Evolutionary conservation across 139 green algal genomes (phyloP).

Genomic region (Chlorella sp.): DNA sequence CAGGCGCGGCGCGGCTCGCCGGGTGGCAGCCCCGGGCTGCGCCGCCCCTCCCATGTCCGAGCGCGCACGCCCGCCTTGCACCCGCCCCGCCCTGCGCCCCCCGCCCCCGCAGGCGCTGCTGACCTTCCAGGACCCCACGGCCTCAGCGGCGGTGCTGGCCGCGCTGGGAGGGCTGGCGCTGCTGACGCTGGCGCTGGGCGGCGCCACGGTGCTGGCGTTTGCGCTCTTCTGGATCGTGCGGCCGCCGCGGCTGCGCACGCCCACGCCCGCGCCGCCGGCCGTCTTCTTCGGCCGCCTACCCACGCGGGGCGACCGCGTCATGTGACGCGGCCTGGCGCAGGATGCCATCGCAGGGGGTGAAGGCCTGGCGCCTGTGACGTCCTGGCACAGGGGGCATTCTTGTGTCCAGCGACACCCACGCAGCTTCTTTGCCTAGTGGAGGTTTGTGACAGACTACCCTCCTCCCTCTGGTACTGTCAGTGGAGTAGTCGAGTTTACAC

Average conservation of each 20-base stretch:
- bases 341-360: too few species aligned
- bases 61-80: background rate
- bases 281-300: conserved; percentile 34
- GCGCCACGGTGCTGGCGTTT: conserved; percentile 9
- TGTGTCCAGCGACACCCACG: too few species aligned
- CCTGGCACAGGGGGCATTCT: too few species aligned
- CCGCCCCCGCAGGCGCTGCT: conserved; percentile 9
- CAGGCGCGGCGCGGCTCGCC: too few species aligned
- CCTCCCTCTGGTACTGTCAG: too few species aligned
- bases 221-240: conserved; percentile 34
- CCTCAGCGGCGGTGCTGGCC: conserved; percentile 1
- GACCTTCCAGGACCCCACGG: conserved; percentile 30
- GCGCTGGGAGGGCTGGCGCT: conserved; percentile 3
- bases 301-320: conserved; percentile 26
- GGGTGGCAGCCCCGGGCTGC: too few species aligned
- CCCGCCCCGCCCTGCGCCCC: background rate
- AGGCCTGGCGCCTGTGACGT: too few species aligned
- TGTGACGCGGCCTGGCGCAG: background rate
- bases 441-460: too few species aligned
- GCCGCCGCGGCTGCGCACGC: conserved; percentile 37
- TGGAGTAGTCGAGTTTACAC: too few species aligned
- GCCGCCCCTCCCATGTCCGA: background rate
- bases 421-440: too few species aligned
- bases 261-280: conserved; percentile 18
- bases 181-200: conserved; percentile 20